These are phyloP conservation scores for Pseudogymnoascus sp. DNA, from an alignment of 2,329 filamentous ascomycete genomes.

Conservation along the genomic window DNA sequence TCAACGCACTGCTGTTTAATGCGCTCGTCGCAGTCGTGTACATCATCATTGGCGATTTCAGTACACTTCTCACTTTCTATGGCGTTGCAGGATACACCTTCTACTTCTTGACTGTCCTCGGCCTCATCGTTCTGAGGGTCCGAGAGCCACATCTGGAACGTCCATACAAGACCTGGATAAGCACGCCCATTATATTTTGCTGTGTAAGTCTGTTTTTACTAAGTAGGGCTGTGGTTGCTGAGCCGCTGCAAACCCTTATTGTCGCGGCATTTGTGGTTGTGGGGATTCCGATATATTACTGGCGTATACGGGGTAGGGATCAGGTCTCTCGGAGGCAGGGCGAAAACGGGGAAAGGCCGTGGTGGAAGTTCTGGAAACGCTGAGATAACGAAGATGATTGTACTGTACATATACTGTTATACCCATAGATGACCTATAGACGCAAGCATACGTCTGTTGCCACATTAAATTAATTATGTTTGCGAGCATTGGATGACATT, in stretches of 20 bases:
- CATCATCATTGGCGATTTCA: constrained; percentile 80
- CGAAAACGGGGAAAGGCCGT: constrained; percentile 32
- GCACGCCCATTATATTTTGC: constrained; percentile 95
- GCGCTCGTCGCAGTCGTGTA: constrained; percentile 65
- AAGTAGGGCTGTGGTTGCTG: constrained; percentile 79
- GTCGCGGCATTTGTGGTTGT: constrained; percentile 78
- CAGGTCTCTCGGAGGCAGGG: constrained; percentile 40
- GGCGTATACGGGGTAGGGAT: constrained; percentile 65
- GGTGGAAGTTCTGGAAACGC: constrained; percentile 57
- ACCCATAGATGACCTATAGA: constrained; percentile 2
- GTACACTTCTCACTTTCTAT: constrained; percentile 90
- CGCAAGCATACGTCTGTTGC: background rate
- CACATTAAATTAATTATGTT: background rate
- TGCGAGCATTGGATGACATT: background rate
- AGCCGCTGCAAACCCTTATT: constrained; percentile 81
- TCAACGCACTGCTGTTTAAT: constrained; percentile 84
- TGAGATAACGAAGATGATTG: constrained; percentile 24
- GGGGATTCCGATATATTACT: constrained; percentile 84
- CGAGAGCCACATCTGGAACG: constrained; percentile 80
- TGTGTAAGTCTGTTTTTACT: constrained; percentile 92
- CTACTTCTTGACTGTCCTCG: constrained; percentile 92
- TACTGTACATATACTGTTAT: constrained; percentile 7
- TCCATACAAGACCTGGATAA: constrained; percentile 94
- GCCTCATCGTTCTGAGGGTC: constrained; percentile 83
- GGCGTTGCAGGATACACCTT: constrained; percentile 96